A percentile compares a stretch with the other conserved stretches of the same genome.
These are phyloP conservation scores for Phytopythium sindhum DNA, from an alignment of 352 stramenopile species.

Conservation along the genomic window DNA sequence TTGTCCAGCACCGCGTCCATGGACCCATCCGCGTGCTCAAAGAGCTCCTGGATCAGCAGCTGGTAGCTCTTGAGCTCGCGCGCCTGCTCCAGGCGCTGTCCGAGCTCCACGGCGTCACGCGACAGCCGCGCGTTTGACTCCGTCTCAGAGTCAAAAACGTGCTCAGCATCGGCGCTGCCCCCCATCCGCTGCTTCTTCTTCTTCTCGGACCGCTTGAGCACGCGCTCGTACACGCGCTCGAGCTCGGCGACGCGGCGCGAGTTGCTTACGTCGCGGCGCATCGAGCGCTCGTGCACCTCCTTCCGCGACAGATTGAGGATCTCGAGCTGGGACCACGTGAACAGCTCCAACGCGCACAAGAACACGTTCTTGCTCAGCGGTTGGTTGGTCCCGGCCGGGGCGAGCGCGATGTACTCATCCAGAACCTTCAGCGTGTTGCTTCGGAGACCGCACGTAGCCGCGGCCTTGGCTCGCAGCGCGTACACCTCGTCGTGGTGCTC, in stretches of 20 bases:
- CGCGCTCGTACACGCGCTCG: constrained; percentile 33
- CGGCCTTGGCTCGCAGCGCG: constrained; percentile 56
- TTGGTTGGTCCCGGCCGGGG: constrained; percentile 6
- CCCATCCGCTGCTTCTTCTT: constrained; percentile 22
- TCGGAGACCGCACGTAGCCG: constrained; percentile 47
- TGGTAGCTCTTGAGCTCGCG: constrained; percentile 42
- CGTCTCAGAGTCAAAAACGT: constrained; percentile 16
- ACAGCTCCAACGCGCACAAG: constrained; percentile 48
- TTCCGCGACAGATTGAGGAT: constrained; percentile 45
- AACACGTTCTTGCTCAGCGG: constrained; percentile 35
- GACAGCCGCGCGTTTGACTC: constrained; percentile 24
- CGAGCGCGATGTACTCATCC: constrained; percentile 50
- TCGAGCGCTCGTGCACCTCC: constrained; percentile 30
- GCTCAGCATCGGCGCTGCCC: constrained; percentile 14
- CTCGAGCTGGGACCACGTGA: constrained; percentile 48
- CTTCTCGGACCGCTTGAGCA: constrained; percentile 20
- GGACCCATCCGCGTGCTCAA: constrained; percentile 39
- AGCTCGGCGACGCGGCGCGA: constrained; percentile 48
- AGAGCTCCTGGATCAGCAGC: constrained; percentile 43
- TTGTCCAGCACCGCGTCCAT: constrained; percentile 47
- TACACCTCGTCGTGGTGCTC: constrained; percentile 57
- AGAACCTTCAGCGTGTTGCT: constrained; percentile 44
- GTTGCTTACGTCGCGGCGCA: constrained; percentile 34
- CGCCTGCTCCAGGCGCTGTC: constrained; percentile 35
- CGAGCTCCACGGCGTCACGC: constrained; percentile 30